Evolutionary conservation across 108 stramenopile species (phyloP).

Genomic region (Skeletonema costatum): DNA sequence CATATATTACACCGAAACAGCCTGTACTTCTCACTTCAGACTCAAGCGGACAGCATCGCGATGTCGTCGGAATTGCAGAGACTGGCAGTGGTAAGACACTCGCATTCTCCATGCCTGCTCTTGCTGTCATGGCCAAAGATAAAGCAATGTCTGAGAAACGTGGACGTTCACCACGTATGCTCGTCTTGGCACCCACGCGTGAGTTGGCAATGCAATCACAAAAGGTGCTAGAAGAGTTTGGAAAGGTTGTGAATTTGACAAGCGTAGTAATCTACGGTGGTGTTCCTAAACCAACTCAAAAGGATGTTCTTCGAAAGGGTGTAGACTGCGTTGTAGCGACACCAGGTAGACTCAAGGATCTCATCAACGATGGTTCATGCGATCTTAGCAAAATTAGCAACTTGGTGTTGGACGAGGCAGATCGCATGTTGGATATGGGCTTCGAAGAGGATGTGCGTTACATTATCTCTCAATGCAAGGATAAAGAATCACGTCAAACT

Average conservation of each 20-base stretch:
- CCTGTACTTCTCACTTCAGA: slow-evolving; percentile 38
- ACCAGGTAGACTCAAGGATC: slow-evolving; percentile 95
- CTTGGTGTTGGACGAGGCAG: slow-evolving; percentile 97
- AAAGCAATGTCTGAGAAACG: slow-evolving; percentile 14
- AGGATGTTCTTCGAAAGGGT: slow-evolving; percentile 65
- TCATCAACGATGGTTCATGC: slow-evolving; percentile 86
- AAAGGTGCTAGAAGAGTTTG: slow-evolving; percentile 91
- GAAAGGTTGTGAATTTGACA: slow-evolving; percentile 67
- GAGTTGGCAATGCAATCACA: slow-evolving; percentile 98
- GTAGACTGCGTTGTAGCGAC: slow-evolving; percentile 95
- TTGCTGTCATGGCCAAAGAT: slow-evolving; percentile 70
- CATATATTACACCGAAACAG: slow-evolving; percentile 8
- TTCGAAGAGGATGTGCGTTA: slow-evolving; percentile 80
- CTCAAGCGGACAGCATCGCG: slow-evolving; percentile 51
- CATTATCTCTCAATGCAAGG: slow-evolving; percentile 72
- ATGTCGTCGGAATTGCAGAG: slow-evolving; percentile 95
- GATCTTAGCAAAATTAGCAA: slow-evolving; percentile 78
- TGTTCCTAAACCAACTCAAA: slow-evolving; percentile 92
- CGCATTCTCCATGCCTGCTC: slow-evolving; percentile 94
- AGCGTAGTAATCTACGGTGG: slow-evolving; percentile 95
- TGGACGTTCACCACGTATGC: slow-evolving; percentile 80
- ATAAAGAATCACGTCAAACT: slow-evolving; percentile 82
- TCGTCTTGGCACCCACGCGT: slow-evolving; percentile 97
- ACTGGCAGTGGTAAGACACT: slow-evolving; percentile 97
- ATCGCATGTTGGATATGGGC: slow-evolving; percentile 75